Evolutionary conservation across 1,284 basidiomycete genomes (phyloP).

Genomic region (Acaromyces ingoldii): DNA sequence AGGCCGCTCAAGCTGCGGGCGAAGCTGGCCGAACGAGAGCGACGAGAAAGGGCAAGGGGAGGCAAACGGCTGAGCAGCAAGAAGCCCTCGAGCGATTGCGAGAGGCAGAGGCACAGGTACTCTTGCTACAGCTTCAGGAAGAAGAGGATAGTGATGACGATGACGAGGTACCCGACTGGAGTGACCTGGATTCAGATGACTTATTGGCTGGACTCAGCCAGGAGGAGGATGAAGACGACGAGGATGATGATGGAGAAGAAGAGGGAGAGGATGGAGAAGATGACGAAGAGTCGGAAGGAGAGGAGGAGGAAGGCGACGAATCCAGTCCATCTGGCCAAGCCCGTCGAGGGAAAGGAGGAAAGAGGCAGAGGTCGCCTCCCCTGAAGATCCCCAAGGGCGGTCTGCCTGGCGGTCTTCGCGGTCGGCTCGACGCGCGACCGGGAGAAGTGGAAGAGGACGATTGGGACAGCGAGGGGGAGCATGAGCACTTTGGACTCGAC

Average conservation of each 20-base stretch:
- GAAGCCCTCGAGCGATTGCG: slow-evolving; percentile 5
- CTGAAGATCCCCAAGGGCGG: neutral
- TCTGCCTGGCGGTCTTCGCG: slow-evolving; percentile 6
- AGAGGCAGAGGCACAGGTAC: neutral
- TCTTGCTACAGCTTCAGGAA: slow-evolving; percentile 6
- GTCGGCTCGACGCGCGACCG: neutral
- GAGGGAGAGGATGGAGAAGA: slow-evolving; percentile 21
- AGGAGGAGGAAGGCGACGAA: slow-evolving; percentile 11
- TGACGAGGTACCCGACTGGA: too few species aligned
- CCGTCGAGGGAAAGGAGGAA: neutral
- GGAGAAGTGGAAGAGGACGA: neutral
- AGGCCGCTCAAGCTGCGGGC: slow-evolving; percentile 25
- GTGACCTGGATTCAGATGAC: too few species aligned
- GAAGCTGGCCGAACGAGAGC: slow-evolving; percentile 19
- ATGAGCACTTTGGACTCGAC: neutral
- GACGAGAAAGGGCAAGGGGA: slow-evolving; percentile 39
- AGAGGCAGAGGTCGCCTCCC: slow-evolving; percentile 2
- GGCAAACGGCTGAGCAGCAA: slow-evolving; percentile 29
- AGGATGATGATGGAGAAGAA: slow-evolving; percentile 7
- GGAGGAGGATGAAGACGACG: slow-evolving; percentile 9
- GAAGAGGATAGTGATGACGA: slow-evolving; percentile 23
- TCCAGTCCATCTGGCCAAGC: slow-evolving; percentile 9
- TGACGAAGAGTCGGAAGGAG: slow-evolving; percentile 17
- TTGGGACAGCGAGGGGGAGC: neutral
- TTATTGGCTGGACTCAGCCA: too few species aligned